A percentile compares a stretch with the other conserved stretches of the same genome.
These are phyloP conservation scores for Ophiosphaerella herpotricha DNA, from an alignment of 2,329 filamentous ascomycete species.

Conservation along the genomic window DNA sequence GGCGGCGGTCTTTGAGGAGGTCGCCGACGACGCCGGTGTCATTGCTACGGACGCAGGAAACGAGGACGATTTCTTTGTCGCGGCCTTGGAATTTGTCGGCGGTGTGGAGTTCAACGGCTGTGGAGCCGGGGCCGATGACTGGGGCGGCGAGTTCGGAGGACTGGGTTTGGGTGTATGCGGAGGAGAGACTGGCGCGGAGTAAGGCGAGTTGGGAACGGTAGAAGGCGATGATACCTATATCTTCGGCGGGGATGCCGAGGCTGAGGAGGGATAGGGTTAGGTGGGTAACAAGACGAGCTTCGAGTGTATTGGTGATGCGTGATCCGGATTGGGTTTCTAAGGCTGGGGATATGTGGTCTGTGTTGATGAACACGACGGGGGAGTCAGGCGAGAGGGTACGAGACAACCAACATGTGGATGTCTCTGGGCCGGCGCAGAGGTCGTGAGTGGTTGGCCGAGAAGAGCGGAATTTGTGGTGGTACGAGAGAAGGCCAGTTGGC, in stretches of 20 bases:
- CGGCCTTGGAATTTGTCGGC: constrained; percentile 96
- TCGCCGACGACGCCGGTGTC: constrained; percentile 84
- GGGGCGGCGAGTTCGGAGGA: constrained; percentile 50
- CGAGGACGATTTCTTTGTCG: constrained; percentile 89
- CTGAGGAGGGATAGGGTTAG: constrained; percentile 79
- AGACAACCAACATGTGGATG: constrained; percentile 72
- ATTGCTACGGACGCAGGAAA: constrained; percentile 88
- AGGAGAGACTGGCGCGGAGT: constrained; percentile 72
- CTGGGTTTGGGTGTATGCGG: constrained; percentile 49
- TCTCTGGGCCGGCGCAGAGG: constrained; percentile 57
- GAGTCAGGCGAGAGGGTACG: constrained; percentile 70
- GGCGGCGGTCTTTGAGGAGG: constrained; percentile 84
- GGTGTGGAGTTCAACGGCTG: constrained; percentile 87
- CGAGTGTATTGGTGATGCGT: constrained; percentile 85
- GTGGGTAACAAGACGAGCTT: constrained; percentile 77
- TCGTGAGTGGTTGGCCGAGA: constrained; percentile 8
- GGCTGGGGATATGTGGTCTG: constrained; percentile 69
- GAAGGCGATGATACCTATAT: constrained; percentile 95
- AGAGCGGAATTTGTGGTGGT: constrained; percentile 35
- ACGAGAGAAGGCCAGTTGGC: constrained; percentile 34
- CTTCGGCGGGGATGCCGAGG: constrained; percentile 71
- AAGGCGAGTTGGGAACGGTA: constrained; percentile 91
- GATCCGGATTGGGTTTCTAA: constrained; percentile 75
- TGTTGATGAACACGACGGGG: constrained; percentile 88
- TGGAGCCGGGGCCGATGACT: constrained; percentile 13